Conservation (phyloP, 2,329 filamentous ascomycete genomes). For the Cladosporium colombiae region DNA sequence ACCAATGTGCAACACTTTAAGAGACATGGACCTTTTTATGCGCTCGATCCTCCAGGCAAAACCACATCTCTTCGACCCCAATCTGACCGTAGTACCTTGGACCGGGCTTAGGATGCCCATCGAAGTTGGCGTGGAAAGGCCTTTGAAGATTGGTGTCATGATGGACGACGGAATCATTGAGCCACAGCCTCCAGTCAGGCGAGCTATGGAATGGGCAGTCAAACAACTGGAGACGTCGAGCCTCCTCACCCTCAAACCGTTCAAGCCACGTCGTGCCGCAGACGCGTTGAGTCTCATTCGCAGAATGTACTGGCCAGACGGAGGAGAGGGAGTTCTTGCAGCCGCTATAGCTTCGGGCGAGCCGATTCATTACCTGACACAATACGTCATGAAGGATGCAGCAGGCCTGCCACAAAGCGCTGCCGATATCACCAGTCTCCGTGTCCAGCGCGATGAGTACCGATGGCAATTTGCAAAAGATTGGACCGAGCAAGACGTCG, state of each 20-base stretch:
- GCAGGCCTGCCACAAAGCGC: too few relatives aligned
- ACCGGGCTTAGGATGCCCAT: conserved; percentile 15
- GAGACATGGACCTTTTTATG: too few relatives aligned
- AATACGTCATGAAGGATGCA: too few relatives aligned
- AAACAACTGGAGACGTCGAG: conserved; percentile 46
- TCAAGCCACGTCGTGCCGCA: conserved; percentile 56
- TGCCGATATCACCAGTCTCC: too few relatives aligned
- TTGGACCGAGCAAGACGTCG: neutral
- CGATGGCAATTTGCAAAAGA: conserved; percentile 40
- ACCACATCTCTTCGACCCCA: conserved; percentile 36
- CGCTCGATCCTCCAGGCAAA: too few relatives aligned
- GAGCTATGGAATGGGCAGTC: conserved; percentile 42
- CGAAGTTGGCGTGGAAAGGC: conserved; percentile 6
- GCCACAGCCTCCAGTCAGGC: conserved; percentile 65
- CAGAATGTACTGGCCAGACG: conserved; percentile 61
- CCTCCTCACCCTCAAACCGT: conserved; percentile 45
- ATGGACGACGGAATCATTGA: conserved; percentile 65
- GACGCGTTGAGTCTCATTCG: conserved; percentile 51
- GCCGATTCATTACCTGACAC: too few relatives aligned
- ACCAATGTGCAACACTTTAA: too few relatives aligned
- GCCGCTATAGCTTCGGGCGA: too few relatives aligned
- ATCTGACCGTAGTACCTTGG: conserved; percentile 63
- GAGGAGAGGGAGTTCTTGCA: conserved; percentile 49
- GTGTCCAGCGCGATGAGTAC: too few relatives aligned
- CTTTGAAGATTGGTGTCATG: conserved; percentile 61